These are phyloP conservation scores for Lantana camara DNA, from an alignment of 257 asterid species.

Conservation along the genomic window DNA sequence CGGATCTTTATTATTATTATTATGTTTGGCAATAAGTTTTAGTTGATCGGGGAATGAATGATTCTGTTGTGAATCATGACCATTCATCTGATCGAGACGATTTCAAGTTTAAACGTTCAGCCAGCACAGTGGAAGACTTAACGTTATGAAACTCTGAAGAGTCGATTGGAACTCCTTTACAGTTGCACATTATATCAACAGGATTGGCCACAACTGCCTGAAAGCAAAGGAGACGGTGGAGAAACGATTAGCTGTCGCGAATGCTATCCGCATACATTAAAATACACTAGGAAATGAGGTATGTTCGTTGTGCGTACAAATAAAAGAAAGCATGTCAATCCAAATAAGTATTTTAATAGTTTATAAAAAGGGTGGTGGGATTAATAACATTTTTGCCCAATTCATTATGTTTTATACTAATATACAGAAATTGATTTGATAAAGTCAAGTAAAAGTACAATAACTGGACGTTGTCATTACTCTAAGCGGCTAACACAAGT, in stretches of 20 bases:
- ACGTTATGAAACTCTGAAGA: slow-evolving; percentile 67
- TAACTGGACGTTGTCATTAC: too few species aligned
- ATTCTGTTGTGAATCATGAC: slow-evolving; percentile 36
- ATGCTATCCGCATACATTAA: not conserved
- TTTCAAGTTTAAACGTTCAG: slow-evolving; percentile 74
- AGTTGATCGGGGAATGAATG: slow-evolving; percentile 71
- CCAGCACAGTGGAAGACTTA: slow-evolving; percentile 65
- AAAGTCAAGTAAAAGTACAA: not conserved
- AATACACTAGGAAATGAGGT: not conserved
- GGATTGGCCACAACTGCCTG: slow-evolving; percentile 74
- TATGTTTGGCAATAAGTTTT: slow-evolving; percentile 29
- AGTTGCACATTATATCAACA: slow-evolving; percentile 79
- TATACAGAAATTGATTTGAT: too few species aligned
- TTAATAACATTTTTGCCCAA: too few species aligned
- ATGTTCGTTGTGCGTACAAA: too few species aligned
- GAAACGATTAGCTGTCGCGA: slow-evolving; percentile 9
- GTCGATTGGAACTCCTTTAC: slow-evolving; percentile 82
- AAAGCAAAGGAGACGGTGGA: slow-evolving; percentile 16
- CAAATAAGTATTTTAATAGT: too few species aligned
- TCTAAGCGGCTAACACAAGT: slow-evolving; percentile 8
- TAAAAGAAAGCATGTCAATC: too few species aligned
- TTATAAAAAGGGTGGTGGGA: too few species aligned
- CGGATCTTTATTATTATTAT: too few species aligned
- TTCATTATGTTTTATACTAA: too few species aligned
- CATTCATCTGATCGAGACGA: slow-evolving; percentile 43